Percentiles rank a stretch among this genome's conserved stretches.
These are phyloP conservation scores for Buddleja alternifolia DNA, from an alignment of 257 asterid species.

Conservation along the genomic window DNA sequence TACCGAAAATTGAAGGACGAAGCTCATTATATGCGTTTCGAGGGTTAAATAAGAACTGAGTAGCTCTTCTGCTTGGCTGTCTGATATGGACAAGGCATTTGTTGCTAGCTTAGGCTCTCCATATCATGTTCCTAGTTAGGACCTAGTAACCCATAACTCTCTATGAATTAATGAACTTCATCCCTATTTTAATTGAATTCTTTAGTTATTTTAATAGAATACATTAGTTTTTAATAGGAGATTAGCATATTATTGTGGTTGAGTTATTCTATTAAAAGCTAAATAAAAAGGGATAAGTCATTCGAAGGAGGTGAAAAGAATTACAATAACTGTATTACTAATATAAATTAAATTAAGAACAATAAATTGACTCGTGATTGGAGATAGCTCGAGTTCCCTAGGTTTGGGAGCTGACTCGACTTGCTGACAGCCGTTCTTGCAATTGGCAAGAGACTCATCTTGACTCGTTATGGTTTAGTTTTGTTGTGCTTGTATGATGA, in stretches of 20 bases:
- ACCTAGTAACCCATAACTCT: slow-evolving; percentile 36
- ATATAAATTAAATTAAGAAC: too few species aligned
- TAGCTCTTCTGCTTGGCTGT: slow-evolving; percentile 27
- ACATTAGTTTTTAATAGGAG: not conserved
- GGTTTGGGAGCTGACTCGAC: not conserved
- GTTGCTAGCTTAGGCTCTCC: slow-evolving; percentile 29
- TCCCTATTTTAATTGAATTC: slow-evolving; percentile 5
- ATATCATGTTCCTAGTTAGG: slow-evolving; percentile 19
- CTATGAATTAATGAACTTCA: slow-evolving; percentile 12
- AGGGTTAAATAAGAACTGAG: slow-evolving; percentile 14
- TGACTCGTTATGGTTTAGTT: not conserved
- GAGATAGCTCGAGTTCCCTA: not conserved
- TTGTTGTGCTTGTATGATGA: not conserved
- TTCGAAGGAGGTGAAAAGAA: not conserved
- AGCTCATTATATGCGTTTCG: not conserved
- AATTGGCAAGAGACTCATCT: not conserved
- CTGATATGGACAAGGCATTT: slow-evolving; percentile 37
- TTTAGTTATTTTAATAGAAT: not conserved
- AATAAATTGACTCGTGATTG: not conserved
- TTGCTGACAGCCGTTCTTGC: not conserved
- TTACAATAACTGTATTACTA: too few species aligned
- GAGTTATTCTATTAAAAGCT: slow-evolving; percentile 10
- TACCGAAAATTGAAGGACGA: slow-evolving; percentile 10
- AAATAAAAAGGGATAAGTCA: not conserved
- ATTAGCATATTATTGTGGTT: not conserved